Percentiles rank a stretch among this genome's conserved stretches.
Evolutionary conservation across 2,329 filamentous ascomycete genomes (phyloP).

Genomic region (Pestalotiopsis fici): DNA sequence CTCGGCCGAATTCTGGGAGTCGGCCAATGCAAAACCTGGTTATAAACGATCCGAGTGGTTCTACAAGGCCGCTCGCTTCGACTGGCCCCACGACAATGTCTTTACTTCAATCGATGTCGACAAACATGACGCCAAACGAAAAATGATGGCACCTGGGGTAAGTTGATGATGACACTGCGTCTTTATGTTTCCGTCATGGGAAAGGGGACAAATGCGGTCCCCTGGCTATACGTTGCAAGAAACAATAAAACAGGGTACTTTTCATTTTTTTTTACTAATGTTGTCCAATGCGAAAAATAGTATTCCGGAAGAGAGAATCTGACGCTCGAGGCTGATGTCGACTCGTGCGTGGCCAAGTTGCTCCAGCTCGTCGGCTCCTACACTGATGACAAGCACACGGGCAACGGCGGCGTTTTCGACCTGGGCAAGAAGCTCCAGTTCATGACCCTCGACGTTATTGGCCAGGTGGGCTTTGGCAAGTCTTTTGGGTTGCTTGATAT

Average conservation of each 20-base stretch:
- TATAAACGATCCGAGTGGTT: constrained; percentile 22
- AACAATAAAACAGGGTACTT: too few relatives aligned
- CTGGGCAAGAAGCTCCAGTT: constrained; percentile 42
- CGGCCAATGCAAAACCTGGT: neutral
- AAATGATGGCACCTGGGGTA: constrained; percentile 5
- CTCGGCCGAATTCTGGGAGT: neutral
- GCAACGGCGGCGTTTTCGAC: constrained; percentile 34
- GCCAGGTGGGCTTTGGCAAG: constrained; percentile 44
- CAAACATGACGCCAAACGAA: neutral
- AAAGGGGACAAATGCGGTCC: too few relatives aligned
- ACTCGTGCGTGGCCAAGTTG: constrained; percentile 17
- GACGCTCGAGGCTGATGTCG: constrained; percentile 3
- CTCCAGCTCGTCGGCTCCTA: constrained; percentile 23
- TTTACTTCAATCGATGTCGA: constrained; percentile 3
- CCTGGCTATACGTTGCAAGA: too few relatives aligned
- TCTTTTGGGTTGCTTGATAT: constrained; percentile 43
- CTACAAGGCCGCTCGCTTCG: constrained; percentile 6
- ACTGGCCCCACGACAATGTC: constrained; percentile 1
- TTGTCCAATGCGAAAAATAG: constrained; percentile 28
- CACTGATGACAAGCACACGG: constrained; percentile 29
- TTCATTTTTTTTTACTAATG: neutral
- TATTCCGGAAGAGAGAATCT: constrained; percentile 9
- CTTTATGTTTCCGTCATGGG: too few relatives aligned
- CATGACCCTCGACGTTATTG: constrained; percentile 52
- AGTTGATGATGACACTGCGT: neutral